Conservation (phyloP, 441 rosid species). For the Theobroma grandiflorum region DNA sequence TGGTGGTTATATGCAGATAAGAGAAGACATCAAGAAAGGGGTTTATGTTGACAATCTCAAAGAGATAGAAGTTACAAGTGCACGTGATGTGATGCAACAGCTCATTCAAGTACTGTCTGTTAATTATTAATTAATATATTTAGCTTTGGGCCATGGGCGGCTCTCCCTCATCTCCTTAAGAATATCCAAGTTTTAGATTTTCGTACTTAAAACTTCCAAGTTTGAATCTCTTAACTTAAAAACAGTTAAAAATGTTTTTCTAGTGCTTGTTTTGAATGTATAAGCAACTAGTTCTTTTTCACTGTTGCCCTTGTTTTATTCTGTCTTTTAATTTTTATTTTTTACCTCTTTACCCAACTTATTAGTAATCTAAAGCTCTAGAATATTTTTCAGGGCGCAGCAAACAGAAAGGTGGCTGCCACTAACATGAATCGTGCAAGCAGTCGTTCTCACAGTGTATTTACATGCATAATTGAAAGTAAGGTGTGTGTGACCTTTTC, state of each 20-base stretch:
- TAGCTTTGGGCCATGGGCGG: neutral
- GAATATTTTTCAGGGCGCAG: conserved; percentile 73
- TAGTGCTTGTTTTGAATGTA: neutral
- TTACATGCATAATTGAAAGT: conserved; percentile 95
- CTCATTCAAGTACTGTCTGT: conserved; percentile 71
- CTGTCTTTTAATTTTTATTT: neutral
- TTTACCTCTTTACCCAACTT: neutral
- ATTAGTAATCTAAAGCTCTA: neutral
- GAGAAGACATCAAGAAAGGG: conserved; percentile 96
- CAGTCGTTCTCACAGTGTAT: conserved; percentile 99
- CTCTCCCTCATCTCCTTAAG: neutral
- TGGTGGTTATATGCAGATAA: conserved; percentile 55
- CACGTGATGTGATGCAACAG: conserved; percentile 92
- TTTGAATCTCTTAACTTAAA: neutral
- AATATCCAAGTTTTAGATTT: neutral
- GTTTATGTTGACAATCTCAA: conserved; percentile 92
- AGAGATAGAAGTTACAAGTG: conserved; percentile 91
- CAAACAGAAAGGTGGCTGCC: conserved; percentile 97
- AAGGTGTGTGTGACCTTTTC: conserved; percentile 55
- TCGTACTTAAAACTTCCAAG: neutral
- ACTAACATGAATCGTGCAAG: conserved; percentile 98
- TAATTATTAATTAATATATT: neutral
- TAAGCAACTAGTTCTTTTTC: neutral
- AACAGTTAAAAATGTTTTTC: neutral
- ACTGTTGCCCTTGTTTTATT: neutral